These are phyloP conservation scores for Globisporangium ultimum DNA, from an alignment of 352 stramenopile genomes.

Conservation along the genomic window DNA sequence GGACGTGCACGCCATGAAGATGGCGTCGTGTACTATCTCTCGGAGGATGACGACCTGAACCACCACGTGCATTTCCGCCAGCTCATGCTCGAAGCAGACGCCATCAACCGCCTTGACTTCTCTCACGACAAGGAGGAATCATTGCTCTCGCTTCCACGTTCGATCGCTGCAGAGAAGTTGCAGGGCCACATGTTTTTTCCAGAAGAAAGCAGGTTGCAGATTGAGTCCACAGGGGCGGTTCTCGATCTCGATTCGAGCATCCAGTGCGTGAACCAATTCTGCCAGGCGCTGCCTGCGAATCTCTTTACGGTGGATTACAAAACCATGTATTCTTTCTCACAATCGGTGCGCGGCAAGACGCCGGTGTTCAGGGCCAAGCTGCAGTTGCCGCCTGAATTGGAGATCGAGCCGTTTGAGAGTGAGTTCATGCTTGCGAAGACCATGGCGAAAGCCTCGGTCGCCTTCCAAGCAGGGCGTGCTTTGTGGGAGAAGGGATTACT, in stretches of 20 bases:
- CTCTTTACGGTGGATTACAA: conserved; percentile 58
- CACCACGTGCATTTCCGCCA: conserved; percentile 48
- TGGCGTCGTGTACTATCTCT: conserved; percentile 74
- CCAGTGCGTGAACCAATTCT: conserved; percentile 73
- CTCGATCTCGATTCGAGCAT: conserved; percentile 78
- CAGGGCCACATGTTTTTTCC: conserved; percentile 23
- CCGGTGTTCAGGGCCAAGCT: conserved; percentile 51
- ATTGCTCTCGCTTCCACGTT: conserved; percentile 52
- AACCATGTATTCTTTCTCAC: conserved; percentile 45
- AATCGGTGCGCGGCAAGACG: conserved; percentile 24
- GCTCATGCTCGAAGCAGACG: conserved; percentile 36
- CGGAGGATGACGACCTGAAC: conserved; percentile 40
- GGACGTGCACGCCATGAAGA: conserved; percentile 73
- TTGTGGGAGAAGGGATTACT: conserved; percentile 48
- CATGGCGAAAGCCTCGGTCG: conserved; percentile 47
- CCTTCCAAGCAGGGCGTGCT: conserved; percentile 56
- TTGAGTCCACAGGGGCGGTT: conserved; percentile 55
- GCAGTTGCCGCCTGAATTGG: conserved; percentile 48
- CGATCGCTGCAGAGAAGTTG: conserved; percentile 34
- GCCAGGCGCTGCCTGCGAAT: conserved; percentile 54
- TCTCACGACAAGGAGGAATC: conserved; percentile 59
- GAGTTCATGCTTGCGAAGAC: conserved; percentile 51
- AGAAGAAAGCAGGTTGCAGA: conserved; percentile 29
- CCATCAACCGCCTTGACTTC: conserved; percentile 68
- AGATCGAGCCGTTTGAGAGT: conserved; percentile 42